phyloP scores from a whole-genome alignment of 768 basidiomycete genomes.

The Rhodosporidiobolus odoratus region DNA sequence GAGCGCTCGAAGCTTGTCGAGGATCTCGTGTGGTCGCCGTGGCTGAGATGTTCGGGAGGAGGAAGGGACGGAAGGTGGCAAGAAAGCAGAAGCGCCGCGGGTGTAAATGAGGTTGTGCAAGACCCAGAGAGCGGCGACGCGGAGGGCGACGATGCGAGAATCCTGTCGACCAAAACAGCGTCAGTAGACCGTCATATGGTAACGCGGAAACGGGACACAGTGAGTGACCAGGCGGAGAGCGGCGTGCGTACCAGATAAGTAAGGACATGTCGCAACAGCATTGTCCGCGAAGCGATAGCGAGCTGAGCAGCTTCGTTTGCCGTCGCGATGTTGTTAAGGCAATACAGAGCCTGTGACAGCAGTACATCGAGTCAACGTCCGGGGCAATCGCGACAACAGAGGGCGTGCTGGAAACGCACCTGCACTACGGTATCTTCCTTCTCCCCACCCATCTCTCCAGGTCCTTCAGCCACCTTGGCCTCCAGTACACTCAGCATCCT shows the following conservation, averaged over 20 bases:
- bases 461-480: background rate
- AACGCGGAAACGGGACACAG: background rate
- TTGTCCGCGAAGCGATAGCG: conserved; percentile 35
- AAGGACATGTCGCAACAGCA: conserved; percentile 21
- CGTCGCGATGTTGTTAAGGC: conserved; percentile 39
- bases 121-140: conserved; percentile 37
- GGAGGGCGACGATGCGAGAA: conserved; percentile 19
- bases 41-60: background rate
- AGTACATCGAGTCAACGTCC: background rate
- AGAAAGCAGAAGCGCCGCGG: background rate
- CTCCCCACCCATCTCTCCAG: background rate
- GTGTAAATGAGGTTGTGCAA: conserved; percentile 38
- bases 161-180: background rate
- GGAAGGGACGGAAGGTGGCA: background rate
- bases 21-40: conserved; percentile 15
- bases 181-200: too few species aligned
- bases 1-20: conserved; percentile 35
- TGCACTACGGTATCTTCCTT: conserved; percentile 8
- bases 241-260: conserved; percentile 32
- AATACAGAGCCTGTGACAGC: conserved; percentile 30
- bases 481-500: conserved; percentile 24
- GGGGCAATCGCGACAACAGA: background rate
- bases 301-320: conserved; percentile 27
- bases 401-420: conserved; percentile 5
- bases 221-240: background rate